A percentile compares a stretch with the other conserved stretches of the same genome.
Evolutionary conservation across 805 yeast genomes (phyloP).

Genomic region (Candida bentonensis): DNA sequence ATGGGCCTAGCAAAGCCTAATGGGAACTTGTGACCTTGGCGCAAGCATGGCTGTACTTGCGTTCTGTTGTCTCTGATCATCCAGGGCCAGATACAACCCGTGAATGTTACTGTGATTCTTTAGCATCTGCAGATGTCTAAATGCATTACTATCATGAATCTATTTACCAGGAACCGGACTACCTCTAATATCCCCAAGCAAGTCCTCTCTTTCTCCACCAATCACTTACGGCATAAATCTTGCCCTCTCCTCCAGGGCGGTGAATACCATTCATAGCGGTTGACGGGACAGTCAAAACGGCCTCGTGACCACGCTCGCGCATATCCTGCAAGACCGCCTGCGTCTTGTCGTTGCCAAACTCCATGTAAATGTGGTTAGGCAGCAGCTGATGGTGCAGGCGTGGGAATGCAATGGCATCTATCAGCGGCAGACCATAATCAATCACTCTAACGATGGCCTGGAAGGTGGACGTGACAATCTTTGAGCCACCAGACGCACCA

Average conservation of each 20-base stretch:
- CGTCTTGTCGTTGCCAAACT: conserved; percentile 30
- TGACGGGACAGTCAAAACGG: conserved; percentile 29
- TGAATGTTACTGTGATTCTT: too few relatives aligned
- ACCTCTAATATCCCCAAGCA: conserved; percentile 48
- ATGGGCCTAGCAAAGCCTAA: too few relatives aligned
- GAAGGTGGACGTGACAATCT: conserved; percentile 70
- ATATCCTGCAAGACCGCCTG: conserved; percentile 24
- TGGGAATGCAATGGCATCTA: conserved; percentile 65
- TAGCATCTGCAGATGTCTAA: too few relatives aligned
- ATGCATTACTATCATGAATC: too few relatives aligned
- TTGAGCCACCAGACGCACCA: conserved; percentile 92
- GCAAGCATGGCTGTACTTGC: too few relatives aligned
- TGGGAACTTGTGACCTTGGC: too few relatives aligned
- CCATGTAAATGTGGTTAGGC: conserved; percentile 56
- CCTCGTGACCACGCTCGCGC: conserved; percentile 34
- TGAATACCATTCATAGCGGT: conserved; percentile 47
- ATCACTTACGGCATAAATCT: conserved; percentile 69
- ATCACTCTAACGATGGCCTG: conserved; percentile 63
- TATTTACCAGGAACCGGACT: background rate
- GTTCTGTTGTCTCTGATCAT: too few relatives aligned
- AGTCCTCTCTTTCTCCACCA: conserved; percentile 78
- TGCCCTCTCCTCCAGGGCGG: conserved; percentile 21
- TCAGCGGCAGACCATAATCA: conserved; percentile 40
- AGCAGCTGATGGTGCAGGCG: conserved; percentile 81
- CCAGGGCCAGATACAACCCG: too few relatives aligned